Conservation (phyloP, 2,329 filamentous ascomycete genomes). For the Mollisiaceae sp. region DNA sequence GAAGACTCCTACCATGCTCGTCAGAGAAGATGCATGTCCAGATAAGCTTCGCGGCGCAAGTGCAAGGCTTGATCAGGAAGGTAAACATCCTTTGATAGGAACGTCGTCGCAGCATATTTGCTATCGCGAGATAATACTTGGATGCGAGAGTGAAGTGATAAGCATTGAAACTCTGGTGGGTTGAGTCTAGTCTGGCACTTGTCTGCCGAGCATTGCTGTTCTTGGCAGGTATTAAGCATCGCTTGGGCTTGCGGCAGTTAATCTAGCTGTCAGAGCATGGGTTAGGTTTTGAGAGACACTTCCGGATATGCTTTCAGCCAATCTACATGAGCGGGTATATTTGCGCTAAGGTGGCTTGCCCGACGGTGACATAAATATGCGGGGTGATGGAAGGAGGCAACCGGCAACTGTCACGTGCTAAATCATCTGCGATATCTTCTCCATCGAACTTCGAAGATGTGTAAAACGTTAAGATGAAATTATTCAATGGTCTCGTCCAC, state of each 20-base stretch:
- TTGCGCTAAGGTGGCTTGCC: neutral
- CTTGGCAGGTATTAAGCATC: neutral
- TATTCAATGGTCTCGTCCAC: too few species aligned
- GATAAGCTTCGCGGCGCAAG: constrained; percentile 4
- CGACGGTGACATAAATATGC: neutral
- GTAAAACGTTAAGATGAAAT: neutral
- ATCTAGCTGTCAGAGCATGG: neutral
- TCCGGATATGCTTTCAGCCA: neutral
- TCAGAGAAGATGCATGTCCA: neutral
- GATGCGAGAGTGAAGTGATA: neutral
- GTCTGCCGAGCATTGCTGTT: constrained; percentile 8
- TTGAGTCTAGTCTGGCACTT: neutral
- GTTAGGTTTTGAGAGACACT: neutral
- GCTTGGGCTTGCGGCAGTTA: neutral
- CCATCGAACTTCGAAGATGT: neutral
- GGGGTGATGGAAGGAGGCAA: neutral
- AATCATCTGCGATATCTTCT: neutral
- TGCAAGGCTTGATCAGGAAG: neutral
- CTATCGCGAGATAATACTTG: neutral
- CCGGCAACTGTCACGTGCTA: neutral
- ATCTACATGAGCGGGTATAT: neutral
- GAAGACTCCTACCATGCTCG: neutral
- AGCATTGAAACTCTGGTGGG: neutral
- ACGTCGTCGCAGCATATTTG: neutral
- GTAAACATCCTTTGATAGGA: neutral